Conservation (phyloP, 495 filamentous ascomycete genomes). For the Podospora didyma region DNA sequence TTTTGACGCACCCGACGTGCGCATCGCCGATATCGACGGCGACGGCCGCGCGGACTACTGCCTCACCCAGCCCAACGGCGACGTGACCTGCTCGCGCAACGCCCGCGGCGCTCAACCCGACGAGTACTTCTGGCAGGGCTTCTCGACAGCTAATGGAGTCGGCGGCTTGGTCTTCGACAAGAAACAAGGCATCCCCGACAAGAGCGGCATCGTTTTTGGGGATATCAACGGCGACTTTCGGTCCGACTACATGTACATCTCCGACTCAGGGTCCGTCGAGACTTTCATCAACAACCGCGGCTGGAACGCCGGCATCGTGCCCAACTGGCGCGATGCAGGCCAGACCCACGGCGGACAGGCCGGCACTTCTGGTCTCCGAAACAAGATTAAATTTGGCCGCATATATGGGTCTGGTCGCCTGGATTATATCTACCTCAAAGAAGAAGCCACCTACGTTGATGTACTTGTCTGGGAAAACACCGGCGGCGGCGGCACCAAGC, state of each 20-base stretch:
- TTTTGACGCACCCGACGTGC: neutral
- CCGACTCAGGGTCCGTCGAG: neutral
- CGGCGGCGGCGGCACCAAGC: neutral
- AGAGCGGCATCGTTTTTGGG: neutral
- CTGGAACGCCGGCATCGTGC: neutral
- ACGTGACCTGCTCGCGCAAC: constrained; percentile 19
- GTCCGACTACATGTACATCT: constrained; percentile 3
- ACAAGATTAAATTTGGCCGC: neutral
- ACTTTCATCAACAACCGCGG: constrained; percentile 8
- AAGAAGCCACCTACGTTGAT: neutral
- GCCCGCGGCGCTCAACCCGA: constrained; percentile 23
- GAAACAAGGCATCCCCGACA: neutral
- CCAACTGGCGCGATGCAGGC: neutral
- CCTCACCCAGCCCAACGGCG: neutral
- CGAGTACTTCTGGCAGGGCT: constrained; percentile 23
- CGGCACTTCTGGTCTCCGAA: neutral
- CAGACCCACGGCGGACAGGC: neutral
- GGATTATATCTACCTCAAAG: constrained; percentile 18
- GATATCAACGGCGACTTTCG: constrained; percentile 2
- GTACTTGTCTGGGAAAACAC: neutral
- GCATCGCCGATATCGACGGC: constrained; percentile 8
- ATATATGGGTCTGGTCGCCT: constrained; percentile 23
- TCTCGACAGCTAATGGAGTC: neutral
- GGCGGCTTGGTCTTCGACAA: neutral
- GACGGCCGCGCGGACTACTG: constrained; percentile 6